These are phyloP conservation scores for Saksenaea oblongispora DNA, from an alignment of 371 early-diverging fungal genomes.

Conservation along the genomic window DNA sequence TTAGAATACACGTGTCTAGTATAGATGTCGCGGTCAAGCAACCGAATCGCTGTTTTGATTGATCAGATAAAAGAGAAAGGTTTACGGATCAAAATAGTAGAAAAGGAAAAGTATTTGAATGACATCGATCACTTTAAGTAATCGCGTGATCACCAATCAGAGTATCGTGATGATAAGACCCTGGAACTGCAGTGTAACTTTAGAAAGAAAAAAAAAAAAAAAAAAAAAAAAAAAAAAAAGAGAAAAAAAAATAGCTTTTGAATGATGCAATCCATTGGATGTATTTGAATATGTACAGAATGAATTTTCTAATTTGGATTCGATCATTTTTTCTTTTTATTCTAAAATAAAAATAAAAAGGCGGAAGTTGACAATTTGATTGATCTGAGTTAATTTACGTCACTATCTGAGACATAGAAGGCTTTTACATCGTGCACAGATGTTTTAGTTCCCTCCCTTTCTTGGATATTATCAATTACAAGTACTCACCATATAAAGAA, in stretches of 20 bases:
- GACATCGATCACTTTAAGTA: background rate
- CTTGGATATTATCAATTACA: conserved; percentile 3
- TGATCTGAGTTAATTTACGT: background rate
- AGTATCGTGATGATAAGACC: background rate
- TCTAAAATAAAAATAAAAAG: background rate
- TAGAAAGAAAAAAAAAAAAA: background rate
- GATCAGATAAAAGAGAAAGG: background rate
- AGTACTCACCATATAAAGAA: background rate
- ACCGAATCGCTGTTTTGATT: conserved; percentile 5
- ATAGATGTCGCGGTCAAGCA: background rate
- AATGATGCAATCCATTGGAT: too few relatives aligned
- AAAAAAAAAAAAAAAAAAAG: background rate
- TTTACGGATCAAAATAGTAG: background rate
- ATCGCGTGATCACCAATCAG: background rate
- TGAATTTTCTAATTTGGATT: background rate
- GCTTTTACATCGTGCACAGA: too few relatives aligned
- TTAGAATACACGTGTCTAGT: background rate
- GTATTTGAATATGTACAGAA: too few relatives aligned
- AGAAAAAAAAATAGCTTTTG: too few relatives aligned
- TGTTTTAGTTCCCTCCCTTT: background rate
- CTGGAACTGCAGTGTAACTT: conserved; percentile 5
- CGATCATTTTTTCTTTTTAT: background rate
- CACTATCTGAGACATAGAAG: too few relatives aligned
- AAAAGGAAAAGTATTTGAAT: background rate
- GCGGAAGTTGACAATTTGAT: background rate